Conservation (phyloP, 495 filamentous ascomycete genomes). For the Hypoxylon subgilvum region DNA sequence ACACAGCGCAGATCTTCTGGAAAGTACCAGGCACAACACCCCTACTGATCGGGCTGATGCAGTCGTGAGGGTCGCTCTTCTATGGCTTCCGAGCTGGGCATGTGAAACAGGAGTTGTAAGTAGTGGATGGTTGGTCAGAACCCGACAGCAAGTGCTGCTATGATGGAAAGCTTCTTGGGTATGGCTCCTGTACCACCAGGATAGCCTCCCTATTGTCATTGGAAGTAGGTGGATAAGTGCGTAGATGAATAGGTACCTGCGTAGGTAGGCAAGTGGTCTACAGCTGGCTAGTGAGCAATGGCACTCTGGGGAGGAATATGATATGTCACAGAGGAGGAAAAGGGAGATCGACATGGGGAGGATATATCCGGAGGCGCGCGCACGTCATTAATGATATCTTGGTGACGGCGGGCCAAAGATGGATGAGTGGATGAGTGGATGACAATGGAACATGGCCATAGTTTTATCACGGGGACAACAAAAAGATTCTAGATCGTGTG, state of each 20-base stretch:
- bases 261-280: conserved; percentile 15
- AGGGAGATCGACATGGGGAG: neutral
- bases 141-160: conserved; percentile 2
- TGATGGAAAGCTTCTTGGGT: conserved; percentile 17
- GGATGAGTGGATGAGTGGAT: conserved; percentile 19
- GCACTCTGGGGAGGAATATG: neutral
- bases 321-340: neutral
- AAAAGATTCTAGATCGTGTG: conserved; percentile 37
- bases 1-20: too few relatives aligned
- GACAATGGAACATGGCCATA: too few relatives aligned
- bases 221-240: conserved; percentile 6
- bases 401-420: conserved; percentile 25
- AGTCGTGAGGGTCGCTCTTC: too few relatives aligned
- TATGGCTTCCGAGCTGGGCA: conserved; percentile 8
- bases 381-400: neutral
- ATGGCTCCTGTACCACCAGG: conserved; percentile 4
- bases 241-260: conserved; percentile 20
- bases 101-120: neutral
- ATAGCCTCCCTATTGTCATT: neutral
- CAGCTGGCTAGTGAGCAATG: conserved; percentile 4
- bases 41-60: too few relatives aligned
- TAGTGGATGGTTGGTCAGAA: conserved; percentile 11
- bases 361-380: conserved; percentile 36
- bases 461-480: neutral
- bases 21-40: too few relatives aligned